Evolutionary conservation across 352 stramenopile genomes (phyloP), one percentile per base, ranked within the genome.

Genomic region (Phytophthora ramorum): DNA sequence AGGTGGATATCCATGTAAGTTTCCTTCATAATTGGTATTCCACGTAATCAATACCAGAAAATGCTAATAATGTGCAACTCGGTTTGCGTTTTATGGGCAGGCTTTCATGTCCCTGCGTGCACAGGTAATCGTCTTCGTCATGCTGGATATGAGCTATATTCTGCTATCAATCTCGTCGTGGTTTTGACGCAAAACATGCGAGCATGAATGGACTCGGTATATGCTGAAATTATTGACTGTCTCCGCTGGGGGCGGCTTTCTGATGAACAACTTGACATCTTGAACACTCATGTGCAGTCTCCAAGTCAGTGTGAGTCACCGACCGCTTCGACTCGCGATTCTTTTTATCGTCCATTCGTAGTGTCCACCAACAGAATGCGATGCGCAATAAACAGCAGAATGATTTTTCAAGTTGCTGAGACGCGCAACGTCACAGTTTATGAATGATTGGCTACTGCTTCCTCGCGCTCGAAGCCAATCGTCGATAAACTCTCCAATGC

Each of bases 91-190:
- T 50, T 24, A 41, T 7, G 2, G 7, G 2, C 16, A 71, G 63
- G 63, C 20, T 65, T 48, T 38, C 20, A 28, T 24, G 8, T 12
- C 10, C 45, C 51, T 9, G 3, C n/a, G 0, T 30, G 14, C 2
- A 48, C 38, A 7, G 37, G 38, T 37, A 55, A 50, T 30, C 17
- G 20, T 0, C 28, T 51, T 0, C 45, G 43, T 0, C 58, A 63
- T 22, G 48, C 57, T n/a, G 71, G 54, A 2, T 75, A 58, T 16
- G 14, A 7, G 0, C 6, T 72, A 0, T 79, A 79, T 43, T n/a
- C 34, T 3, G 16, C 46, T 1, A 61, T 35, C 35, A 59, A 59
- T 26, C 24, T 51, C 9, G 37, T 49, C 6, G 26, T 59, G 3
- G 50, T 59, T 40, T 20, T 59, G 12, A 40, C 38, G 12, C 22